Evolutionary conservation across 2,329 filamentous ascomycete species (phyloP).

Genomic region (Epichloe uncinata): DNA sequence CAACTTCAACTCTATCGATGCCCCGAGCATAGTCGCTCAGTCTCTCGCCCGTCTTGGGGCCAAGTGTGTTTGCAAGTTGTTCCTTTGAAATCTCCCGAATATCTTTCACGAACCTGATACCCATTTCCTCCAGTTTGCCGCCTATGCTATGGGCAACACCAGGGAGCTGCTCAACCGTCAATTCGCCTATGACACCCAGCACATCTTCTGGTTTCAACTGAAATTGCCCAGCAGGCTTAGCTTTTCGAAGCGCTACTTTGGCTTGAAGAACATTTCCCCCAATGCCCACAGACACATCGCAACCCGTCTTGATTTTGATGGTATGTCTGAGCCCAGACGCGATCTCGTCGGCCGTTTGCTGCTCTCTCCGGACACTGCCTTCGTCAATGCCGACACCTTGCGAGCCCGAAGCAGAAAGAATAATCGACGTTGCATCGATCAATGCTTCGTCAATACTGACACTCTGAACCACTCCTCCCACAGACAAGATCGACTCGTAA

Average conservation of each 20-base stretch:
- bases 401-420: conserved; percentile 51
- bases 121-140: conserved; percentile 76
- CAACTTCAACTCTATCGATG: conserved; percentile 75
- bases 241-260: conserved; percentile 78
- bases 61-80: conserved; percentile 56
- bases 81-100: conserved; percentile 67
- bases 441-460: conserved; percentile 95
- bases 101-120: conserved; percentile 71
- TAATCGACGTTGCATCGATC: conserved; percentile 64
- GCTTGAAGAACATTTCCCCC: conserved; percentile 83
- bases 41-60: conserved; percentile 85
- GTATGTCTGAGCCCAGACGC: conserved; percentile 48
- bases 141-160: conserved; percentile 84
- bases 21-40: conserved; percentile 84
- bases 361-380: conserved; percentile 61
- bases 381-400: conserved; percentile 51
- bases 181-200: conserved; percentile 59
- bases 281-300: conserved; percentile 84
- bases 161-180: conserved; percentile 65
- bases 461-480: conserved; percentile 80
- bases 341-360: conserved; percentile 63
- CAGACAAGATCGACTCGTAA: conserved; percentile 68
- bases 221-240: conserved; percentile 87
- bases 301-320: conserved; percentile 64
- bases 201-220: conserved; percentile 75